These are phyloP conservation scores for Didymosphaeria variabile DNA, from an alignment of 2,329 filamentous ascomycete species.

Conservation along the genomic window DNA sequence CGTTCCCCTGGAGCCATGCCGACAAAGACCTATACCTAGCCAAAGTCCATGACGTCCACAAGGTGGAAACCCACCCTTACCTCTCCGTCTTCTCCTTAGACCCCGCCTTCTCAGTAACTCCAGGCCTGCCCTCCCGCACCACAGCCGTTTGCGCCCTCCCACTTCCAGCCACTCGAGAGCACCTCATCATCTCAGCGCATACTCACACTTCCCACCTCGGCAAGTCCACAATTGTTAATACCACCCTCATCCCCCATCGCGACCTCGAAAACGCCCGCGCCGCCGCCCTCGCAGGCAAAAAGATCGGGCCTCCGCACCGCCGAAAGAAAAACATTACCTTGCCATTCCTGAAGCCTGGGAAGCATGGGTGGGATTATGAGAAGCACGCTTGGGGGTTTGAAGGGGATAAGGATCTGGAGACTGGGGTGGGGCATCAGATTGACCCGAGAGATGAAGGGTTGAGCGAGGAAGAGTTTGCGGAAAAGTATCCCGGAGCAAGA, in stretches of 20 bases:
- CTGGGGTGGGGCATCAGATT: conserved; percentile 35
- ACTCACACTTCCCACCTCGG: neutral
- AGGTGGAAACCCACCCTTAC: neutral
- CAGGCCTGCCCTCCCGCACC: neutral
- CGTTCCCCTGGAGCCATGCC: neutral
- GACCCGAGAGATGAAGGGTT: conserved; percentile 21
- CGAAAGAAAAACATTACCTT: neutral
- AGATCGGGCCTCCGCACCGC: neutral
- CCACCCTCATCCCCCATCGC: neutral
- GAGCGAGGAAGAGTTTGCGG: conserved; percentile 19
- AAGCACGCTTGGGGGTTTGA: conserved; percentile 20
- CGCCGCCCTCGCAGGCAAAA: neutral
- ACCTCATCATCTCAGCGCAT: neutral
- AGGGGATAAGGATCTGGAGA: conserved; percentile 26
- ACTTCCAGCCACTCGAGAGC: neutral
- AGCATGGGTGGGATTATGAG: conserved; percentile 31
- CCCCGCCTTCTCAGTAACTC: neutral
- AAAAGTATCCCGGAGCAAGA: conserved; percentile 30
- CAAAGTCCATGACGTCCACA: neutral
- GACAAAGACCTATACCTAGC: neutral
- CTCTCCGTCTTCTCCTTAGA: neutral
- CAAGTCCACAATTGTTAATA: neutral
- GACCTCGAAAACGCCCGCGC: neutral
- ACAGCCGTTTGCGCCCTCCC: conserved; percentile 8
- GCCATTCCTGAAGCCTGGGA: conserved; percentile 30